These are phyloP conservation scores for Eleusine indica DNA, from an alignment of 176 grass and related monocot species.

Conservation along the genomic window DNA sequence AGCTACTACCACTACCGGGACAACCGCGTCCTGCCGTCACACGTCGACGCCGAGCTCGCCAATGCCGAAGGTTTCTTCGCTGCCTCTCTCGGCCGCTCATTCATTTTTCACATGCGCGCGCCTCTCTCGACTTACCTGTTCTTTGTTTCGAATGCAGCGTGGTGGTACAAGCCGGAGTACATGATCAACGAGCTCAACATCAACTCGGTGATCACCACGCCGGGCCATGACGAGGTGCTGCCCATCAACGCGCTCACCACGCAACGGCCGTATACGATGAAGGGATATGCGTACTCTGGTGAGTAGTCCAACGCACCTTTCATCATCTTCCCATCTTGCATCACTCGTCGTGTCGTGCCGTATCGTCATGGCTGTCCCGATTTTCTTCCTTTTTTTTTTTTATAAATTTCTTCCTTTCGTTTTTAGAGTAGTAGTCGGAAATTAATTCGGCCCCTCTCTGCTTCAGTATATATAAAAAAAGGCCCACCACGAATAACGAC, in stretches of 20 bases:
- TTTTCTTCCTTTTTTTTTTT: neutral
- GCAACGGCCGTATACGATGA: constrained; percentile 74
- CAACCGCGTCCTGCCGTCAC: constrained; percentile 88
- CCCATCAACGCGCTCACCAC: constrained; percentile 86
- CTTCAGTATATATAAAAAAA: too few relatives aligned
- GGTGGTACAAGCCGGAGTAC: constrained; percentile 99
- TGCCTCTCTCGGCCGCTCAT: neutral
- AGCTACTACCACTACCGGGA: constrained; percentile 92
- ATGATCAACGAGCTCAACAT: constrained; percentile 98
- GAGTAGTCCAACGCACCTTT: constrained; percentile 12
- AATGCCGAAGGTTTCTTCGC: constrained; percentile 65
- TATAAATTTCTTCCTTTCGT: neutral
- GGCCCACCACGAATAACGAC: neutral
- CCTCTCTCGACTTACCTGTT: neutral
- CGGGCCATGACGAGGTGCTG: constrained; percentile 90
- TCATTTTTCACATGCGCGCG: too few relatives aligned
- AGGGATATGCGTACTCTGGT: constrained; percentile 95
- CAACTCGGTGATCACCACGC: constrained; percentile 94
- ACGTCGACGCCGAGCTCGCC: constrained; percentile 91
- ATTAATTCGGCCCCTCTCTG: too few relatives aligned
- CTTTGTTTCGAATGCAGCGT: constrained; percentile 48
- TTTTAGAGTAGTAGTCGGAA: neutral
- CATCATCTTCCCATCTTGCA: neutral
- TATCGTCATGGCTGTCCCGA: neutral
- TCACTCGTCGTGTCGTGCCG: too few relatives aligned